phyloP scores from a whole-genome alignment of 192 early-diverging fungal species.

The Backusella australiensis region DNA sequence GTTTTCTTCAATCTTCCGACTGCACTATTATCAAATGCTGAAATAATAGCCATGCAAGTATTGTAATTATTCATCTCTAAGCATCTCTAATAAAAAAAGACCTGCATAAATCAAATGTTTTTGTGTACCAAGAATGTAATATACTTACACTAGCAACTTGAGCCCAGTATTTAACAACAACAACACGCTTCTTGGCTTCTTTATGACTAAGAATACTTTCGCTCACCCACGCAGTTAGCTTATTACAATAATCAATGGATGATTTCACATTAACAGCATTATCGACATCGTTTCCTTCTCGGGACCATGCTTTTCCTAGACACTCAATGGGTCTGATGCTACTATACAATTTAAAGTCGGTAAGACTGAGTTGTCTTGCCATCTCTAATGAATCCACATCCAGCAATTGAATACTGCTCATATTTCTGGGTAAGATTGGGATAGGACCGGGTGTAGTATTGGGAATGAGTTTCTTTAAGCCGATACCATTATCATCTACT shows the following conservation, averaged over 20 bases:
- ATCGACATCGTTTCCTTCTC: constrained; percentile 50
- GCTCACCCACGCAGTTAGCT: constrained; percentile 84
- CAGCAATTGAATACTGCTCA: constrained; percentile 73
- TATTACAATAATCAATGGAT: constrained; percentile 81
- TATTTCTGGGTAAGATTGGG: constrained; percentile 80
- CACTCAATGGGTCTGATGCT: constrained; percentile 87
- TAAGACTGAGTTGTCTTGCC: constrained; percentile 90
- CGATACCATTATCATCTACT: constrained; percentile 44
- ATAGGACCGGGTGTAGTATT: constrained; percentile 66
- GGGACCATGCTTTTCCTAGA: constrained; percentile 85
- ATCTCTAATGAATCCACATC: constrained; percentile 93
- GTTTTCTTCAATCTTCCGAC: constrained; percentile 88
- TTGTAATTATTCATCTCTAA: constrained; percentile 92
- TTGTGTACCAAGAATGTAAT: neutral
- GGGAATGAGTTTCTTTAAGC: constrained; percentile 58
- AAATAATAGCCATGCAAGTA: constrained; percentile 85
- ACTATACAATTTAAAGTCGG: constrained; percentile 78
- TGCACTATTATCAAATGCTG: constrained; percentile 84
- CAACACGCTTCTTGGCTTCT: constrained; percentile 79
- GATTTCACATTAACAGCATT: constrained; percentile 83
- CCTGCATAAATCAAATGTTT: neutral
- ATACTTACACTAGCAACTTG: constrained; percentile 64
- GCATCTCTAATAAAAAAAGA: constrained; percentile 54
- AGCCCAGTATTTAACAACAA: constrained; percentile 81
- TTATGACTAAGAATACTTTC: constrained; percentile 74